Base-by-base conservation (phyloP, 2,329 filamentous ascomycete species). In the Triangularia verruculosa region DNA sequence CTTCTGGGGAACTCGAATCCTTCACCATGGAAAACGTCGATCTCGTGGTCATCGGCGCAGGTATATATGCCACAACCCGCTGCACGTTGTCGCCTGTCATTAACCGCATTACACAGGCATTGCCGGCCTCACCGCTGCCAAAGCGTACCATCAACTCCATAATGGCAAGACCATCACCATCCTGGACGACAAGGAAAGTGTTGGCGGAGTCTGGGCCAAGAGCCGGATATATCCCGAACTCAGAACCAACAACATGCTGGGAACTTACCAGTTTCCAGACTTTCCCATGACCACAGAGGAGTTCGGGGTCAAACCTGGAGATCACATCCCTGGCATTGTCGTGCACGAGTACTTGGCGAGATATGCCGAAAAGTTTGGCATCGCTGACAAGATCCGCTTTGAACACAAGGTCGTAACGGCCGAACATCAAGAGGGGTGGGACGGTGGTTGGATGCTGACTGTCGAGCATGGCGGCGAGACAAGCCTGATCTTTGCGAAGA, bases 191-290 rank as follows among this genome's bases (percentile, higher is more conserved):
- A 79, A 80, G 11, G 73, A 78, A 12, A 83, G 83, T 0, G 70
- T 88, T 4, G 91, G 90, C 1, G 90, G 91, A 3, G 86, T 87
- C 15, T 93, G 90, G 90, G 83, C 86, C 8, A 78, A 85, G 62
- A 78, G 89, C 39, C 82, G 89, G 1, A 75, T 92, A 0, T 89
- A 93, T 72, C 84, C 86, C 0, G 86, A 85, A 1, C 80, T 94
- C 57, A 89, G 87, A 70, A 87, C 85, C 60, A 93, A 94, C 75
- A 93, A 93, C 70, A 82, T 91, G 72, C 74, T 88, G 11, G 89
- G 90, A 2, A 89, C 86, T 0, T 91, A 88, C 68, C 89, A 93
- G 73, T 92, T 85, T 70, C 85, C 86, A 0, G 90, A 92, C 69
- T 91, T 90, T 64, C 88, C 89, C 17, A 89, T 93, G 86, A 79